A percentile compares a stretch with the other conserved stretches of the same genome.
Evolutionary conservation across 2,329 filamentous ascomycete genomes (phyloP).

Genomic region (Diaporthe citri): DNA sequence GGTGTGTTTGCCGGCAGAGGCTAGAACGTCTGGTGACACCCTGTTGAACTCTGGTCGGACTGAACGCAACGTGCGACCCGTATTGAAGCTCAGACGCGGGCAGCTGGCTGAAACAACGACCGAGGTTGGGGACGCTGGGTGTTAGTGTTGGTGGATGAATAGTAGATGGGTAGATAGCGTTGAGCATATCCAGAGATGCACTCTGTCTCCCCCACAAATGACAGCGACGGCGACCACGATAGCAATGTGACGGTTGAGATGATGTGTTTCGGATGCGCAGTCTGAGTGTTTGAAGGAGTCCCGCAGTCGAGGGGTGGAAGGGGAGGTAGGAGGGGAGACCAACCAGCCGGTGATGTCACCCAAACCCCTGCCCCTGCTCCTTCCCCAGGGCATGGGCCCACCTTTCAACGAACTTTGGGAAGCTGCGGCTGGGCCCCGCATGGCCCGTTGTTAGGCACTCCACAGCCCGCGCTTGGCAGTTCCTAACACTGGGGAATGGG

Average conservation of each 20-base stretch:
- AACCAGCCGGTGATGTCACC: constrained; percentile 18
- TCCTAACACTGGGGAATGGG: constrained; percentile 28
- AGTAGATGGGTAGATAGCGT: background rate
- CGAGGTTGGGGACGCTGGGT: background rate
- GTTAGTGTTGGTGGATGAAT: constrained; percentile 3
- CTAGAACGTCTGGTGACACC: constrained; percentile 5
- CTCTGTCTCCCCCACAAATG: background rate
- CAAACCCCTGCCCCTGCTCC: background rate
- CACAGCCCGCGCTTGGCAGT: constrained; percentile 23
- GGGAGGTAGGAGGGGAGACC: background rate
- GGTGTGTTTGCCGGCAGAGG: background rate
- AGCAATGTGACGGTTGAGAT: constrained; percentile 12
- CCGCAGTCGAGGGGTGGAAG: background rate
- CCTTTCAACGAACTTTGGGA: background rate
- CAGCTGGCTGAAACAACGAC: constrained; percentile 7
- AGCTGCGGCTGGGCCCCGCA: constrained; percentile 16
- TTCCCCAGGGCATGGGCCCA: constrained; percentile 9
- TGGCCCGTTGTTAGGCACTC: constrained; percentile 9
- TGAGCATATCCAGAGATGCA: background rate
- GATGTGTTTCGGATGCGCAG: constrained; percentile 37
- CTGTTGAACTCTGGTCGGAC: background rate
- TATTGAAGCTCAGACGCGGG: background rate
- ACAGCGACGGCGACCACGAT: background rate
- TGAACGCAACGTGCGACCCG: background rate
- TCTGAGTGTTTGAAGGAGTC: constrained; percentile 37